Conservation (phyloP, 176 grass and related monocot species). For the Cenchrus americanus region DNA sequence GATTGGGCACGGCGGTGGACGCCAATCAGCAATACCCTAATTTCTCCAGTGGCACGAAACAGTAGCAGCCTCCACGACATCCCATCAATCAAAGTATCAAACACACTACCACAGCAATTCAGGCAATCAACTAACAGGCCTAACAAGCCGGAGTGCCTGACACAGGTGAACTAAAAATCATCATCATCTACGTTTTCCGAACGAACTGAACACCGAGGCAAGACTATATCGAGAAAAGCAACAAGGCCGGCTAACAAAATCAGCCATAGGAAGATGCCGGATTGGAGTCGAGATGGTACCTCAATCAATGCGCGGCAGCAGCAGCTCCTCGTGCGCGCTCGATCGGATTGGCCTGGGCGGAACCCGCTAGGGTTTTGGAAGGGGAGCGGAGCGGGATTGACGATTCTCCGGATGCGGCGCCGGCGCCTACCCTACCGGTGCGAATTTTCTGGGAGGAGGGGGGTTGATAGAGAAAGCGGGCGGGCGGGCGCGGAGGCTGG, state of each 20-base stretch:
- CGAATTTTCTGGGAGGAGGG: not conserved
- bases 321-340: not conserved
- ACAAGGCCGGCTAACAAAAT: not conserved
- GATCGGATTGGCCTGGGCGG: not conserved
- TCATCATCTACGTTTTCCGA: not conserved
- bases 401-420: not conserved
- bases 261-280: not conserved
- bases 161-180: not conserved
- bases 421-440: no score
- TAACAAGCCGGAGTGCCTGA: not conserved
- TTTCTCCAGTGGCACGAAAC: not conserved
- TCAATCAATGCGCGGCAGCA: not conserved
- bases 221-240: not conserved
- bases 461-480: no score
- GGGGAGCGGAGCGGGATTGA: not conserved
- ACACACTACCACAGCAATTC: not conserved
- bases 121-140: not conserved
- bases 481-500: no score
- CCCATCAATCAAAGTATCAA: not conserved
- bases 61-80: not conserved
- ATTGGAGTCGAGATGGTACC: constrained; percentile 10
- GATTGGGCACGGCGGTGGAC: not conserved
- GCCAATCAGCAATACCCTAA: not conserved
- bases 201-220: not conserved
- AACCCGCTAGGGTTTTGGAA: constrained; percentile 44